Conservation (phyloP, 1,284 basidiomycete genomes). For the Marasmius tenuissimus region DNA sequence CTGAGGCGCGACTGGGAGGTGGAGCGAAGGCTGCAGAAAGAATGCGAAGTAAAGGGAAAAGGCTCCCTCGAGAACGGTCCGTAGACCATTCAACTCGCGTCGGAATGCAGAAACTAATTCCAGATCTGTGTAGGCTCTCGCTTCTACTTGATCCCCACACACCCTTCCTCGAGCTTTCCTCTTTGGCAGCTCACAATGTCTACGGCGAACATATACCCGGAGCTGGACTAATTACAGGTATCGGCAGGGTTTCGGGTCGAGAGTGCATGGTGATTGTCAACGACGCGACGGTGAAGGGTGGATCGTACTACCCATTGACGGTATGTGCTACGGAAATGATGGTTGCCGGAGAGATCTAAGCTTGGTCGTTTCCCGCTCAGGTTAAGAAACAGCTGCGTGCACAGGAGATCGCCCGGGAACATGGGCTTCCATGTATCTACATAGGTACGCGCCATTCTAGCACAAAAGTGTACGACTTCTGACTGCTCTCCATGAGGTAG, state of each 20-base stretch:
- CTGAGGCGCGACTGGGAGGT: conserved; percentile 60
- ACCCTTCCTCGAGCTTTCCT: conserved; percentile 88
- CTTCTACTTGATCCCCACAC: conserved; percentile 81
- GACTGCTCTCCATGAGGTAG: conserved; percentile 35
- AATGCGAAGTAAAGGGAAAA: conserved; percentile 81
- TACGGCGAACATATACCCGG: conserved; percentile 84
- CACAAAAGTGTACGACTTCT: conserved; percentile 20
- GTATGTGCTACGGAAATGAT: conserved; percentile 38
- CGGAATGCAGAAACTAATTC: not conserved
- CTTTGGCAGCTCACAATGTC: conserved; percentile 85
- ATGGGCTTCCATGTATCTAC: conserved; percentile 90
- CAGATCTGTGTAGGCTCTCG: conserved; percentile 30
- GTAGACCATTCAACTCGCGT: conserved; percentile 13
- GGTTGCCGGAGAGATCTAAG: not conserved
- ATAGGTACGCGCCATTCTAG: conserved; percentile 52
- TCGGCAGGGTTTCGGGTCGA: conserved; percentile 76
- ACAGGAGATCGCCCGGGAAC: conserved; percentile 90
- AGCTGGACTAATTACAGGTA: conserved; percentile 90
- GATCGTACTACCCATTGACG: conserved; percentile 91
- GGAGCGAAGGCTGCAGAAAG: conserved; percentile 72
- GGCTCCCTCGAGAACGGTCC: conserved; percentile 84
- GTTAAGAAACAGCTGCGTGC: conserved; percentile 96
- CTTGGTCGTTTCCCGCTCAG: conserved; percentile 30
- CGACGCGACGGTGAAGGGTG: conserved; percentile 93
- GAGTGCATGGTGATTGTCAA: conserved; percentile 92